Percentiles rank a stretch among this genome's conserved stretches.
phyloP scores from a whole-genome alignment of 108 stramenopile species.

The Aureococcus anophagefferens region DNA sequence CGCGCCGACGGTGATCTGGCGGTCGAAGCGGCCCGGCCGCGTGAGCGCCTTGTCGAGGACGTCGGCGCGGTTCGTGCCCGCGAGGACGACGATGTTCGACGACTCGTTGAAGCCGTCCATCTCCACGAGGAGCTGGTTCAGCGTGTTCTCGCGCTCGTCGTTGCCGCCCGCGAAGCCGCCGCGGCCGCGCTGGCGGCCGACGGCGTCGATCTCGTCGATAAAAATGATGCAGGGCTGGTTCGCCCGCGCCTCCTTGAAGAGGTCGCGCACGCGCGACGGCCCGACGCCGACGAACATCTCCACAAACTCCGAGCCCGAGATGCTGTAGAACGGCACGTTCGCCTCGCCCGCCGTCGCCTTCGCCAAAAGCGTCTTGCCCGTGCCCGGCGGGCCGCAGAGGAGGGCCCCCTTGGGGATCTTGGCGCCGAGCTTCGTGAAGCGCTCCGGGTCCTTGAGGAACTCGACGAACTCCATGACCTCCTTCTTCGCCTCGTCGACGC shows the following conservation, averaged over 20 bases:
- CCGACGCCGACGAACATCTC: constrained; percentile 99
- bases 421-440: constrained; percentile 85
- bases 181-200: constrained; percentile 82
- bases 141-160: constrained; percentile 95
- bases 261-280: constrained; percentile 87
- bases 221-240: constrained; percentile 94
- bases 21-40: constrained; percentile 82
- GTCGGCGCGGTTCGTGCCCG: constrained; percentile 88
- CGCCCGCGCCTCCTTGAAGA: constrained; percentile 84
- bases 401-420: constrained; percentile 95
- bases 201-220: constrained; percentile 96
- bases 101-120: constrained; percentile 89
- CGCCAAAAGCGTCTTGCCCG: constrained; percentile 93
- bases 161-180: constrained; percentile 75
- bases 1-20: constrained; percentile 81
- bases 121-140: constrained; percentile 95
- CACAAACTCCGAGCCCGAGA: constrained; percentile 89
- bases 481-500: constrained; percentile 92
- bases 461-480: constrained; percentile 99
- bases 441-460: constrained; percentile 74
- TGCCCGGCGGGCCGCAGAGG: constrained; percentile 86
- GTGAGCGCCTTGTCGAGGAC: constrained; percentile 82
- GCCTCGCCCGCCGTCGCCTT: constrained; percentile 99
- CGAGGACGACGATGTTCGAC: constrained; percentile 81
- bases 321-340: constrained; percentile 84